Conservation (phyloP, 2,329 filamentous ascomycete genomes). For the Monosporascus sp. region DNA sequence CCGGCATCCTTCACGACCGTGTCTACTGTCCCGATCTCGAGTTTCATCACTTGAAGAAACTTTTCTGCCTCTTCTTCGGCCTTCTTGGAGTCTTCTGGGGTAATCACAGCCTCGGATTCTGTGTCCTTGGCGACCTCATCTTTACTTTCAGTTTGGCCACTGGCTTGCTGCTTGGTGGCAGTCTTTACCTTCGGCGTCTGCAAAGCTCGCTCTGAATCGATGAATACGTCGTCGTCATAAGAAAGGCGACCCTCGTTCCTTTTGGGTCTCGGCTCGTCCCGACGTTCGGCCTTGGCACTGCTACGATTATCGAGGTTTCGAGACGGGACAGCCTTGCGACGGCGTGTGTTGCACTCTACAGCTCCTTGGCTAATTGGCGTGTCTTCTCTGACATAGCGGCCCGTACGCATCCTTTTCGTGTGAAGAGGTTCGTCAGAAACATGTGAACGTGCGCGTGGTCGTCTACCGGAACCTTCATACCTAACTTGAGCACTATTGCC, state of each 20-base stretch:
- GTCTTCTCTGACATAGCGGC: neutral
- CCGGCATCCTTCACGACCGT: neutral
- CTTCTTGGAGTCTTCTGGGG: conserved; percentile 2
- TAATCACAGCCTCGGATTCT: neutral
- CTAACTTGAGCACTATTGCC: conserved; percentile 2
- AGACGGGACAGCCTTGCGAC: neutral
- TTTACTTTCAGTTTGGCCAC: neutral
- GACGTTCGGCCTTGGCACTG: neutral
- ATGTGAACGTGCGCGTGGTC: neutral
- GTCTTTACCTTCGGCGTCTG: neutral
- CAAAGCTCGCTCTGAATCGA: neutral
- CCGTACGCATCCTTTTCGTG: conserved; percentile 7
- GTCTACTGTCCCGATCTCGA: conserved; percentile 4
- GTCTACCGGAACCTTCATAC: neutral
- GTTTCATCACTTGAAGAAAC: conserved; percentile 12
- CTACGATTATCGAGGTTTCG: neutral
- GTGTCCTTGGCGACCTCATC: conserved; percentile 1
- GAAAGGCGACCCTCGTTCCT: conserved; percentile 17
- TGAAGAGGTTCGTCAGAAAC: conserved; percentile 11
- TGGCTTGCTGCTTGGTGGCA: neutral
- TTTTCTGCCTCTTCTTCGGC: conserved; percentile 6
- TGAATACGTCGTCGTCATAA: conserved; percentile 16
- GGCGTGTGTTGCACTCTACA: neutral
- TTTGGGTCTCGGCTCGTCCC: neutral
- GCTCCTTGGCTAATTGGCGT: conserved; percentile 1